These are phyloP conservation scores for Amphicarpaea edgeworthii DNA, from an alignment of 306 rosid genomes.

Conservation along the genomic window DNA sequence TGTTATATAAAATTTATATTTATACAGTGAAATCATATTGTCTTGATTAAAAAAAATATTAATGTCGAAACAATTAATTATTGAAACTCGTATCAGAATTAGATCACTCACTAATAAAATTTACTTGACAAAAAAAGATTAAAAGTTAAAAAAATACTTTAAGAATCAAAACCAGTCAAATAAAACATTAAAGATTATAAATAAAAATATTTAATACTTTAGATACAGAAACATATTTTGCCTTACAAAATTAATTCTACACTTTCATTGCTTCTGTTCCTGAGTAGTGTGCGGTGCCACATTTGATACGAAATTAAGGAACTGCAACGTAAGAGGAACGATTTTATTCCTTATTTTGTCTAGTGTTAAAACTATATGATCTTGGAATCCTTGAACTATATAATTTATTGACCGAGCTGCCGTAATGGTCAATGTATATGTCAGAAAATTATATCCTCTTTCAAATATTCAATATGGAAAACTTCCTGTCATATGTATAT, in stretches of 20 bases:
- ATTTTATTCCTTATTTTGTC: constrained; percentile 46
- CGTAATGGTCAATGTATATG: constrained; percentile 29
- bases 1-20: no score
- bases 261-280: constrained; percentile 16
- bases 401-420: constrained; percentile 33
- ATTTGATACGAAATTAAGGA: constrained; percentile 14
- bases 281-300: constrained; percentile 3
- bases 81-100: no score
- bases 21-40: no score
- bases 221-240: no score
- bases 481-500: constrained; percentile 81
- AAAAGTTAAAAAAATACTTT: no score
- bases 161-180: no score
- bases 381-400: constrained; percentile 40
- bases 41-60: no score
- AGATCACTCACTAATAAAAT: no score
- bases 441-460: constrained; percentile 34
- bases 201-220: no score
- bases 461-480: constrained; percentile 63
- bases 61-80: no score
- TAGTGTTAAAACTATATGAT: constrained; percentile 41
- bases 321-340: constrained; percentile 20
- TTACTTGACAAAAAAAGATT: no score
- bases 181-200: no score
- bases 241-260: constrained; percentile 14